Evolutionary conservation across 257 asterid species (phyloP), one percentile per base, ranked within the genome.

Genomic region (Penstemon davidsonii): DNA sequence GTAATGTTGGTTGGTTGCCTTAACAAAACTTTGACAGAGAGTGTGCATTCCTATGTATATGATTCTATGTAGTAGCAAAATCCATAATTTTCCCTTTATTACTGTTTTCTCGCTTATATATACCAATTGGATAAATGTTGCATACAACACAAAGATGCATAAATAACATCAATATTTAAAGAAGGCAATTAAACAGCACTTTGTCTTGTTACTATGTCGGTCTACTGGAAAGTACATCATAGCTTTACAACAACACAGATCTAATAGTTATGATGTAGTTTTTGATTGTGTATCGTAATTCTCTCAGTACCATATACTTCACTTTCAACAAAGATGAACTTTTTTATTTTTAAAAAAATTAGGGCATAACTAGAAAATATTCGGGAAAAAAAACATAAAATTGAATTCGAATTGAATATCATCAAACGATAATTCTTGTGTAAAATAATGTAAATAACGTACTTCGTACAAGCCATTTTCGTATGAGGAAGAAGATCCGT

Each of bases 381-480:
- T 10, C 40, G 8, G 38, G 46, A 8, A 5, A 12, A 5, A 7
- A 37, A 66, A 68, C 1, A 18, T 4, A 65, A 37, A 59, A 66
- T 5, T 10, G 42, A 39, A 25, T 7, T 37, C 19, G 13, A 43
- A n/a, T 44, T n/a, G 15, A 25, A 46, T 4, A 36, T 10, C 6
- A 57, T 25, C 33, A 57, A 57, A 25, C 7, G 37, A 10, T 6
- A 44, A 49, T 42, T 8, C 5, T n/a, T 7, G 1, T 44, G 6
- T 3, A 61, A 38, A 42, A 8, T 6, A 15, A 3, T 3, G 9
- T 2, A 9, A 52, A 39, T 6, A 46, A 37, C 38, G 56, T 73
- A 91, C 97, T 90, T 91, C 96, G 36, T 91, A 91, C 46, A 91
- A 85, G 66, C 90, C 86, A 74, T 85, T 82, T 4, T 69, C 78